Conservation (phyloP, 2,329 filamentous ascomycete genomes). For the Phaeosphaeriaceae sp. region DNA sequence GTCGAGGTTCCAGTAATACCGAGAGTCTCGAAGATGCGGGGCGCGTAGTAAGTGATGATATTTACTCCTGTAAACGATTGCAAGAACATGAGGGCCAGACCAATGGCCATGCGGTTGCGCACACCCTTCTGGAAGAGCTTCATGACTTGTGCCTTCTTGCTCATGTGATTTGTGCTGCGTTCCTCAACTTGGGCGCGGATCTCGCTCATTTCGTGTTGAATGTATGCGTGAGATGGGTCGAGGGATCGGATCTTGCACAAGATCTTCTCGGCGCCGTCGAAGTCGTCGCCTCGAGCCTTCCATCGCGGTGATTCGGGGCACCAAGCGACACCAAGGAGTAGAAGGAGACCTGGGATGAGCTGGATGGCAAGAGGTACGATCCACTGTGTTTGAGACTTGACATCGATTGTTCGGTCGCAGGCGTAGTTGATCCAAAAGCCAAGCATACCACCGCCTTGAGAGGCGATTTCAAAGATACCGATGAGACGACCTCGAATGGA, state of each 20-base stretch:
- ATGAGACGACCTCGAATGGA: conserved; percentile 71
- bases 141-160: conserved; percentile 41
- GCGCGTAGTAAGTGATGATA: conserved; percentile 45
- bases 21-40: conserved; percentile 51
- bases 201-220: conserved; percentile 60
- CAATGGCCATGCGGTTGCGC: conserved; percentile 49
- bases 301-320: conserved; percentile 49
- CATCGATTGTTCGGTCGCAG: conserved; percentile 52
- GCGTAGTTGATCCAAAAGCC: conserved; percentile 56
- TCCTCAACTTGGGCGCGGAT: conserved; percentile 51
- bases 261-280: conserved; percentile 51
- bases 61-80: conserved; percentile 45
- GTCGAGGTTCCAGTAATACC: conserved; percentile 54
- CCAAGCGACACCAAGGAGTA: conserved; percentile 46
- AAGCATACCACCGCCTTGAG: conserved; percentile 66
- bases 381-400: conserved; percentile 64
- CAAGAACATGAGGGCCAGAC: conserved; percentile 49
- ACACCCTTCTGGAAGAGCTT: conserved; percentile 51
- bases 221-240: conserved; percentile 50
- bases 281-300: conserved; percentile 35
- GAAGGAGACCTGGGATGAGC: conserved; percentile 50
- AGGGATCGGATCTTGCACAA: conserved; percentile 57
- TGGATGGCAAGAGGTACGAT: conserved; percentile 66
- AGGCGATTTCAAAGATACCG: conserved; percentile 72
- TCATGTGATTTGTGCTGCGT: conserved; percentile 36